These are phyloP conservation scores for Mycothermus thermophilus DNA, from an alignment of 495 filamentous ascomycete genomes.

Conservation along the genomic window DNA sequence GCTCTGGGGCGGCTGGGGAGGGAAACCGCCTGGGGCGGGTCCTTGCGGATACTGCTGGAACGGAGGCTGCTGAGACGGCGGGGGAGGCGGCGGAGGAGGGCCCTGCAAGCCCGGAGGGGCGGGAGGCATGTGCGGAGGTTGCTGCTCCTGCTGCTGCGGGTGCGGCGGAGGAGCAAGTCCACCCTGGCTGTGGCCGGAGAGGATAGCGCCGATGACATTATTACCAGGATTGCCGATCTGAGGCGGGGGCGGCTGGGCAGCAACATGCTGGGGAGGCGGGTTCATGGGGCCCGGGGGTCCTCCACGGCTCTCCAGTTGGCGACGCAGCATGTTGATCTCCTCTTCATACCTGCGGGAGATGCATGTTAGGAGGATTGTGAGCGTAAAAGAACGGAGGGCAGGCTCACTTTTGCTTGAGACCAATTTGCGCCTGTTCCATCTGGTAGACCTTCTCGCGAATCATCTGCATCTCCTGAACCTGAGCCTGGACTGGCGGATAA, in stretches of 20 bases:
- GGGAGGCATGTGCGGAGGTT: constrained; percentile 45
- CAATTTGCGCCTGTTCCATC: constrained; percentile 73
- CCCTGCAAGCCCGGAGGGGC: constrained; percentile 52
- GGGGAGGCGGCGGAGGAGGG: constrained; percentile 44
- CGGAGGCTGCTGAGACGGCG: constrained; percentile 36
- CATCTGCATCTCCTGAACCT: constrained; percentile 85
- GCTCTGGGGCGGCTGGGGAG: constrained; percentile 59
- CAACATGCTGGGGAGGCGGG: constrained; percentile 54
- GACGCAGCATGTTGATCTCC: constrained; percentile 69
- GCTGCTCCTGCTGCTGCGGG: constrained; percentile 43
- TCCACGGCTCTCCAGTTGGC: constrained; percentile 76
- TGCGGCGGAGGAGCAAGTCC: constrained; percentile 77
- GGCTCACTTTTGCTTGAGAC: constrained; percentile 78
- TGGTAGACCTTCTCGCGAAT: constrained; percentile 82
- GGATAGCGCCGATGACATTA: constrained; percentile 89
- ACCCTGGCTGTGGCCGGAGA: constrained; percentile 83
- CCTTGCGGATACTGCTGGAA: constrained; percentile 40
- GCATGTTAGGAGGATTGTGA: not conserved
- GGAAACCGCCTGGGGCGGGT: constrained; percentile 35
- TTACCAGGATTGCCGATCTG: constrained; percentile 73
- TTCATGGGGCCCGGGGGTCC: constrained; percentile 51
- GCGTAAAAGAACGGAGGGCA: not conserved
- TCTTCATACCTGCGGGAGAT: constrained; percentile 64
- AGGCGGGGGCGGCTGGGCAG: constrained; percentile 53
- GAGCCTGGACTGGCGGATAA: constrained; percentile 74